phyloP scores from a whole-genome alignment of 371 early-diverging fungal genomes.

The Encephalitozoon romaleae region DNA sequence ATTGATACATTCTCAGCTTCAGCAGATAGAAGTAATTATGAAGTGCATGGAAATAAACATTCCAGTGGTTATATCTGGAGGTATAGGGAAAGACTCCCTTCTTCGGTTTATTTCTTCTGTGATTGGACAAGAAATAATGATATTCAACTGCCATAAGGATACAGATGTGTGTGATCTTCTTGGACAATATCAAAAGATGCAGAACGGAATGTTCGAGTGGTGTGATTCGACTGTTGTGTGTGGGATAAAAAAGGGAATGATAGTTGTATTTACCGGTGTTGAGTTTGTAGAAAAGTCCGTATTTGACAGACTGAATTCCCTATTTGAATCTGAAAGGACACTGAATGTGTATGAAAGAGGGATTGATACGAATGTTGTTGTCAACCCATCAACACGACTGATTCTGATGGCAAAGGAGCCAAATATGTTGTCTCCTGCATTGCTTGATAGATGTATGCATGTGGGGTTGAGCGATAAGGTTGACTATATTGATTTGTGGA shows the following conservation, averaged over 20 bases:
- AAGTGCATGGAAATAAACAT: slow-evolving; percentile 26
- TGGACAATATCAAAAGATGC: slow-evolving; percentile 47
- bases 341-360: slow-evolving; percentile 49
- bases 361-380: slow-evolving; percentile 31
- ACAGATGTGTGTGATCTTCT: slow-evolving; percentile 54
- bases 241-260: background rate
- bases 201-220: slow-evolving; percentile 37
- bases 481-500: slow-evolving; percentile 47
- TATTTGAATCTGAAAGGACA: slow-evolving; percentile 52
- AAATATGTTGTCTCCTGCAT: slow-evolving; percentile 52
- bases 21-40: slow-evolving; percentile 35
- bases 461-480: slow-evolving; percentile 25
- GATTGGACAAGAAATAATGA: background rate
- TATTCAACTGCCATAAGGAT: slow-evolving; percentile 49
- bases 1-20: slow-evolving; percentile 50
- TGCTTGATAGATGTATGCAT: slow-evolving; percentile 54
- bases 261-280: slow-evolving; percentile 44
- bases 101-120: slow-evolving; percentile 36
- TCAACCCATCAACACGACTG: slow-evolving; percentile 17
- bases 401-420: slow-evolving; percentile 35
- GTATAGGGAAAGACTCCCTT: slow-evolving; percentile 12
- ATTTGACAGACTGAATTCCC: slow-evolving; percentile 54
- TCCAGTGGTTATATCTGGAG: slow-evolving; percentile 50
- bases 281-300: slow-evolving; percentile 53
- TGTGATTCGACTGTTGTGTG: slow-evolving; percentile 34